Evolutionary conservation across 2,329 filamentous ascomycete genomes (phyloP).

Genomic region (Diaporthe aspalathi): DNA sequence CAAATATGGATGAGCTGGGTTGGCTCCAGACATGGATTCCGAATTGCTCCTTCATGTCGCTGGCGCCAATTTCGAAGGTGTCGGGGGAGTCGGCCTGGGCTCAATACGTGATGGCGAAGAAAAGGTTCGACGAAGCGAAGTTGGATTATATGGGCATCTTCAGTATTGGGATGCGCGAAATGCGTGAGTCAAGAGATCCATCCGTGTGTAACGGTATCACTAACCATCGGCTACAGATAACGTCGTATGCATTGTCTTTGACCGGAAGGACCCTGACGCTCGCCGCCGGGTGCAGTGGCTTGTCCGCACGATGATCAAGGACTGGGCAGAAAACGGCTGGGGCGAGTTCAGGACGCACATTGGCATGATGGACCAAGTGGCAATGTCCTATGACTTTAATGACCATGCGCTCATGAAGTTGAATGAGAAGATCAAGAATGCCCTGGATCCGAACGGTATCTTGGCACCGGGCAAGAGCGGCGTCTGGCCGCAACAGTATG

Average conservation of each 20-base stretch:
- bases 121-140: slow-evolving; percentile 42
- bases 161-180: slow-evolving; percentile 52
- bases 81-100: slow-evolving; percentile 49
- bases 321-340: slow-evolving; percentile 50
- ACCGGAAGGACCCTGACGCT: slow-evolving; percentile 50
- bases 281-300: slow-evolving; percentile 45
- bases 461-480: slow-evolving; percentile 59
- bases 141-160: slow-evolving; percentile 50
- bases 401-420: slow-evolving; percentile 50
- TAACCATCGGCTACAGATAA: slow-evolving; percentile 43
- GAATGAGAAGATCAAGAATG: slow-evolving; percentile 53
- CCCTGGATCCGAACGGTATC: slow-evolving; percentile 57
- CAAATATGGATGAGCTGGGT: slow-evolving; percentile 53
- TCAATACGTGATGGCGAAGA: slow-evolving; percentile 48
- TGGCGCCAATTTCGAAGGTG: slow-evolving; percentile 52
- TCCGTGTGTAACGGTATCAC: not conserved
- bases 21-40: slow-evolving; percentile 51
- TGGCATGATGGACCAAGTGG: slow-evolving; percentile 53
- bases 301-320: slow-evolving; percentile 50
- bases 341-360: slow-evolving; percentile 56
- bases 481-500: slow-evolving; percentile 52
- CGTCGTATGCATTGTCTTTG: slow-evolving; percentile 57
- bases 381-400: slow-evolving; percentile 53
- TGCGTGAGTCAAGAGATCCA: slow-evolving; percentile 46
- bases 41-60: slow-evolving; percentile 52